Evolutionary conservation across 1,139 yeast species (phyloP).

Genomic region (Blastobotrys arbuscula): DNA sequence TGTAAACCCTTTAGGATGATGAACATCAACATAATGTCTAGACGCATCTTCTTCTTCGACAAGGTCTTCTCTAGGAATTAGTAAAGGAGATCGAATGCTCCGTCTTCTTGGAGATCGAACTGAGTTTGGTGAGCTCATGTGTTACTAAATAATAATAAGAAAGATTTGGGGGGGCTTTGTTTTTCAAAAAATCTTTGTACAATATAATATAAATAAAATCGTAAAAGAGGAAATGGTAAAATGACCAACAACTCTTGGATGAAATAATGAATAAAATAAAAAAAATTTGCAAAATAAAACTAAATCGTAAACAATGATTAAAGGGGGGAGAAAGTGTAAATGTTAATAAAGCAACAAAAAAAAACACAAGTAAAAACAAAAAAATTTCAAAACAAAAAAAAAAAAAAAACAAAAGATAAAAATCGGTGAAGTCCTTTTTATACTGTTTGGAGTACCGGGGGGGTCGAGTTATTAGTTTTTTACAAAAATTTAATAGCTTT

Average conservation of each 20-base stretch:
- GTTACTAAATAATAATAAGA: neutral
- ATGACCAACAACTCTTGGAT: too few relatives aligned
- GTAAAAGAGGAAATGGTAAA: too few relatives aligned
- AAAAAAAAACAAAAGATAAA: too few relatives aligned
- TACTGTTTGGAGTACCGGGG: too few relatives aligned
- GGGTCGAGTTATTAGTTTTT: too few relatives aligned
- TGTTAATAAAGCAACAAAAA: neutral
- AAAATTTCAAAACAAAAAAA: neutral
- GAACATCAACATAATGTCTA: slow-evolving; percentile 16
- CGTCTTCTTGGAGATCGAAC: neutral
- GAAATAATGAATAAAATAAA: too few relatives aligned
- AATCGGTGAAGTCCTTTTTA: neutral
- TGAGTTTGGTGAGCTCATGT: neutral
- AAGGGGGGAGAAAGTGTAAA: neutral
- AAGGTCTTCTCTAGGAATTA: neutral
- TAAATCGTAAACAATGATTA: neutral
- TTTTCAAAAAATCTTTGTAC: too few relatives aligned
- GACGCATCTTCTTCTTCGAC: neutral
- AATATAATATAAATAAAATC: too few relatives aligned
- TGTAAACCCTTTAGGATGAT: slow-evolving; percentile 19
- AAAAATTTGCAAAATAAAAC: too few relatives aligned
- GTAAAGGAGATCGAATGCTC: slow-evolving; percentile 3
- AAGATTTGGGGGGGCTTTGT: too few relatives aligned
- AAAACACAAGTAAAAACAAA: too few relatives aligned
- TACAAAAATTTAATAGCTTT: too few relatives aligned